Conservation (phyloP, 1,139 yeast genomes). For the Protomyces inouyei region DNA sequence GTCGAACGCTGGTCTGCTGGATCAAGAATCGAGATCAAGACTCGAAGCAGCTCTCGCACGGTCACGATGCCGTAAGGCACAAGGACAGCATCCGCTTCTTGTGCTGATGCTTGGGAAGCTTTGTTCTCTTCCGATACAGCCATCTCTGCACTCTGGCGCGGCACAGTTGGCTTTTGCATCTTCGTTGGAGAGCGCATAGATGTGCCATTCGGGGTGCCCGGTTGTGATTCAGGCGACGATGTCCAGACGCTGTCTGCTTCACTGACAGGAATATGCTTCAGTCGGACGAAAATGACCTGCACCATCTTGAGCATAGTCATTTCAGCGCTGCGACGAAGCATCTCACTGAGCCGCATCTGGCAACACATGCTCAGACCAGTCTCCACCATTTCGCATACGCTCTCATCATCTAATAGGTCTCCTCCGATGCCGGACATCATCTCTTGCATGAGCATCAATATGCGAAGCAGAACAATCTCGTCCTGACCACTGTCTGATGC, state of each 20-base stretch:
- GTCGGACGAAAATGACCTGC: slow-evolving; percentile 58
- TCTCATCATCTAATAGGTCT: slow-evolving; percentile 65
- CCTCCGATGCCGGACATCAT: slow-evolving; percentile 65
- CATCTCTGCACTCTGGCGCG: background rate
- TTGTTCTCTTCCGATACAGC: slow-evolving; percentile 9
- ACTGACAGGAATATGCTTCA: slow-evolving; percentile 41
- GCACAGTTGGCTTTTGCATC: slow-evolving; percentile 17
- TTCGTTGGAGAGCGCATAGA: slow-evolving; percentile 30
- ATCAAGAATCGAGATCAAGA: slow-evolving; percentile 75
- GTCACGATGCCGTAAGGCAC: slow-evolving; percentile 63
- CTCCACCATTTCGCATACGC: slow-evolving; percentile 82
- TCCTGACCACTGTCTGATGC: slow-evolving; percentile 91
- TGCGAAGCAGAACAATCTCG: slow-evolving; percentile 82
- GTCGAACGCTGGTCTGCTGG: slow-evolving; percentile 84
- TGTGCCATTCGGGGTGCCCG: background rate
- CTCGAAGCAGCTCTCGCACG: slow-evolving; percentile 63
- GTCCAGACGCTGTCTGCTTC: slow-evolving; percentile 12
- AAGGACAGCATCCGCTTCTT: slow-evolving; percentile 33
- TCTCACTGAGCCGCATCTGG: slow-evolving; percentile 86
- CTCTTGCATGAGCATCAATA: slow-evolving; percentile 66
- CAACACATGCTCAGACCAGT: slow-evolving; percentile 90
- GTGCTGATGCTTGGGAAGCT: slow-evolving; percentile 5
- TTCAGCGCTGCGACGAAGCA: slow-evolving; percentile 83
- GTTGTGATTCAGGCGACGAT: slow-evolving; percentile 1
- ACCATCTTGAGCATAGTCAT: slow-evolving; percentile 71